These are phyloP conservation scores for Geoglossum glabrum DNA, from an alignment of 495 filamentous ascomycete species.

Conservation along the genomic window DNA sequence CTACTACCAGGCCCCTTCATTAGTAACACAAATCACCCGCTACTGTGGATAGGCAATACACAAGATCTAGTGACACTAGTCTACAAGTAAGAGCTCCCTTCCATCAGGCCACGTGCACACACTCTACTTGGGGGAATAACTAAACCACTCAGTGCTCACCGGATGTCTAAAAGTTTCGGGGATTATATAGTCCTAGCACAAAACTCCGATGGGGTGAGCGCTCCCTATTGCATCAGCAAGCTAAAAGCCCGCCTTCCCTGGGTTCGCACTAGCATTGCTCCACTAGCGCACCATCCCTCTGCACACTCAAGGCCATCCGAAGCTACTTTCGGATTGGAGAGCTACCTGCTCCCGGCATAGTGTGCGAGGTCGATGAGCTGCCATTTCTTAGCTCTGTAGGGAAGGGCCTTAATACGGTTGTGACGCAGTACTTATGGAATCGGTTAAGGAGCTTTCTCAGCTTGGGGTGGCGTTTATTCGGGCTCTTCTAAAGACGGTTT, in stretches of 20 bases:
- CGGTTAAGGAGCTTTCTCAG: not conserved
- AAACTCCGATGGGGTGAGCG: not conserved
- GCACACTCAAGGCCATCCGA: slow-evolving; percentile 6
- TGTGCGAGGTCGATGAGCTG: not conserved
- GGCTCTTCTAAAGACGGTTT: too few species aligned
- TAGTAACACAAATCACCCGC: not conserved
- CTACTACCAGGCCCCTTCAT: not conserved
- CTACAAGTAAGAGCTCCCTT: not conserved
- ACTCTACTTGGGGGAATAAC: too few species aligned
- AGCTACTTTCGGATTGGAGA: slow-evolving; percentile 12
- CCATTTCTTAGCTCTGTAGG: not conserved
- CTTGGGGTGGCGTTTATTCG: not conserved
- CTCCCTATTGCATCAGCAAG: not conserved
- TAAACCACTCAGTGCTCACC: not conserved
- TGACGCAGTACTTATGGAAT: not conserved
- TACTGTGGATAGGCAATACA: not conserved
- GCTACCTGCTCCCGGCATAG: slow-evolving; percentile 5
- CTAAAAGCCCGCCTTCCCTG: not conserved
- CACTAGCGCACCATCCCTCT: slow-evolving; percentile 7
- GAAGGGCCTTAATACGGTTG: not conserved
- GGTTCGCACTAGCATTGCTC: slow-evolving; percentile 6
- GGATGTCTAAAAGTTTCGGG: not conserved
- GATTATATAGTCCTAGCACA: not conserved
- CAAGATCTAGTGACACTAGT: not conserved
- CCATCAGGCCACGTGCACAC: not conserved